These are phyloP conservation scores for Pilasporangium apinafurcum DNA, from an alignment of 352 stramenopile genomes.

Conservation along the genomic window DNA sequence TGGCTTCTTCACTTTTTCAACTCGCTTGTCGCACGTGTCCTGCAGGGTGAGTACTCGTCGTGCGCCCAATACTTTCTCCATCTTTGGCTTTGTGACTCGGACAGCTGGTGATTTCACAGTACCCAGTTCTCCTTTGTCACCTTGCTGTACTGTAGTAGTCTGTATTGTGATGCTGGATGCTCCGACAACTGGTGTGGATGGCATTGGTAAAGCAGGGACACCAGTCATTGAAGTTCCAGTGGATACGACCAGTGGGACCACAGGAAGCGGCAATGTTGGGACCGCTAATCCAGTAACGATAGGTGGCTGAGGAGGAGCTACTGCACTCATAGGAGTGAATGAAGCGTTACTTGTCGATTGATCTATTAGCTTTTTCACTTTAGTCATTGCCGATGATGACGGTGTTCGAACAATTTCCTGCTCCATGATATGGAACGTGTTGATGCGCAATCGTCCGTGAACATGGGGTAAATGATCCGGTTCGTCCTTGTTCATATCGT, in stretches of 20 bases:
- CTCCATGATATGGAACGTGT: constrained; percentile 29
- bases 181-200: background rate
- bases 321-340: background rate
- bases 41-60: constrained; percentile 34
- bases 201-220: background rate
- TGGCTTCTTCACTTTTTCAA: constrained; percentile 52
- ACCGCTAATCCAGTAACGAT: background rate
- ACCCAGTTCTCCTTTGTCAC: constrained; percentile 27
- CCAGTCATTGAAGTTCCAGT: background rate
- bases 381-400: background rate
- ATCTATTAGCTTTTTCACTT: background rate
- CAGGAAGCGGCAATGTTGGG: background rate
- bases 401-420: constrained; percentile 4
- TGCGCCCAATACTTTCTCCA: constrained; percentile 38
- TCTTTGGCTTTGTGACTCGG: constrained; percentile 43
- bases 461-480: constrained; percentile 42
- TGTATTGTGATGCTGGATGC: background rate
- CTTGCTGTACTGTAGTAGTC: constrained; percentile 3
- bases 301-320: too few species aligned
- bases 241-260: background rate
- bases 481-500: constrained; percentile 66
- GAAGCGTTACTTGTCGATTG: background rate
- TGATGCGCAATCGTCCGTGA: constrained; percentile 37
- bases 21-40: constrained; percentile 55
- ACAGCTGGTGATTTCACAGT: too few species aligned